Conservation (phyloP, 441 rosid species). For the Populus tomentosa region DNA sequence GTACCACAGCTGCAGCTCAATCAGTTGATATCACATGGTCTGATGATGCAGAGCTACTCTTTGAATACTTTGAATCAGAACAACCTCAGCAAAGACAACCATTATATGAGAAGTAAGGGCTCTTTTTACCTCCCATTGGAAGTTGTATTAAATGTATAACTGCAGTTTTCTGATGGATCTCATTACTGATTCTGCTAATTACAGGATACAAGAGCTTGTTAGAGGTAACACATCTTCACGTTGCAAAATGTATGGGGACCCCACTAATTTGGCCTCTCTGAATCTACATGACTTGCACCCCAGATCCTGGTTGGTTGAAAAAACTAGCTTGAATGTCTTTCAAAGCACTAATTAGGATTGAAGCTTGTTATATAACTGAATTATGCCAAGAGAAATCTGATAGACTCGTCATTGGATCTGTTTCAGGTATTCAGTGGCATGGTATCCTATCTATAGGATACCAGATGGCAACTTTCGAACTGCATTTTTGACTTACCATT, state of each 20-base stretch:
- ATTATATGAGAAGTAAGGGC: constrained; percentile 48
- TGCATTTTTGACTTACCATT: constrained; percentile 56
- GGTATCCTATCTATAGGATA: constrained; percentile 59
- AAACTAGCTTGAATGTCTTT: neutral
- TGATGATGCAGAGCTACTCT: constrained; percentile 37
- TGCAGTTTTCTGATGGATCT: constrained; percentile 1
- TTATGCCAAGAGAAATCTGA: constrained; percentile 1
- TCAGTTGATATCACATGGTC: constrained; percentile 18
- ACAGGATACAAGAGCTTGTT: constrained; percentile 50
- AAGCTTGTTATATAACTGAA: neutral
- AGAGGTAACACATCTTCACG: constrained; percentile 22
- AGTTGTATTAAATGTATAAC: neutral
- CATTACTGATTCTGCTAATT: constrained; percentile 5
- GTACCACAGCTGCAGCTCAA: constrained; percentile 11
- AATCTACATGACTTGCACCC: constrained; percentile 44
- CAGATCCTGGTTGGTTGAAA: constrained; percentile 44
- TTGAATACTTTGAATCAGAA: constrained; percentile 56
- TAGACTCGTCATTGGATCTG: constrained; percentile 3
- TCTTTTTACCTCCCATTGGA: neutral
- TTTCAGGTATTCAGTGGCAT: constrained; percentile 60
- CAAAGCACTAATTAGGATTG: neutral
- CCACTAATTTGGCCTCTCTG: constrained; percentile 28
- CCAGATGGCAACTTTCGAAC: constrained; percentile 52
- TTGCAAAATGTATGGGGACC: constrained; percentile 41
- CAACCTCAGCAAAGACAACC: constrained; percentile 52